Evolutionary conservation across 768 basidiomycete species (phyloP).

Genomic region (Pleurotus djamor): DNA sequence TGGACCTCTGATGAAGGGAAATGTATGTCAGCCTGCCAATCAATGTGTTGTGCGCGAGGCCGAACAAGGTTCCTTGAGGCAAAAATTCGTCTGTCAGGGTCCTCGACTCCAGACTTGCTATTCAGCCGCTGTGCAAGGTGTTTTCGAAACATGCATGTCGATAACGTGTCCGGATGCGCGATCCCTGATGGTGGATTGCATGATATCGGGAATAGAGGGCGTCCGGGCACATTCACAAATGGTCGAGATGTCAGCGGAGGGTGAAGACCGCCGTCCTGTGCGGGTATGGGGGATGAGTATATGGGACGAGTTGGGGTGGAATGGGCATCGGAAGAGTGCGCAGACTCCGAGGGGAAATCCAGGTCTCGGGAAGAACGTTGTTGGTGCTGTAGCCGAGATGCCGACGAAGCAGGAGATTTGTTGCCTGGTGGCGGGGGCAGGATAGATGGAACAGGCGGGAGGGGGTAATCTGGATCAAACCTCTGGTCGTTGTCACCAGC

Average conservation of each 20-base stretch:
- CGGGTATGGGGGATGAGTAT: no score
- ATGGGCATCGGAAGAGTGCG: constrained; percentile 19
- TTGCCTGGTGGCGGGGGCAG: constrained; percentile 16
- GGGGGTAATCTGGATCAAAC: constrained; percentile 5
- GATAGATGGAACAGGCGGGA: constrained; percentile 14
- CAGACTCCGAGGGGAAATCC: constrained; percentile 14
- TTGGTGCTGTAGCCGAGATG: constrained; percentile 9
- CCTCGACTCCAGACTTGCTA: constrained; percentile 6
- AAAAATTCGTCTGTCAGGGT: constrained; percentile 14
- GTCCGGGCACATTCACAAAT: constrained; percentile 35
- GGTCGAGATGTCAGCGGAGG: constrained; percentile 44
- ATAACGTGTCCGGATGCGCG: constrained; percentile 34
- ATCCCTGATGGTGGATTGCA: constrained; percentile 38
- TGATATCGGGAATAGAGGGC: constrained; percentile 55
- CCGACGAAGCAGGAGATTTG: constrained; percentile 16
- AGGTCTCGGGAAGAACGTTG: constrained; percentile 29
- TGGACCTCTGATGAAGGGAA: not conserved
- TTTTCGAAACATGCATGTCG: constrained; percentile 45
- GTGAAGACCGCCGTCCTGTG: constrained; percentile 37
- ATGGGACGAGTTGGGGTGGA: constrained; percentile 16
- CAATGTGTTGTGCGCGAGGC: not conserved
- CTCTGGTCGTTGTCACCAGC: not conserved
- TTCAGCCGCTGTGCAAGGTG: constrained; percentile 41
- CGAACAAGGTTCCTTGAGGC: constrained; percentile 9
- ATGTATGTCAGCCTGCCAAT: not conserved